These are phyloP conservation scores for Solanum virginianum DNA, from an alignment of 257 asterid species.

Conservation along the genomic window DNA sequence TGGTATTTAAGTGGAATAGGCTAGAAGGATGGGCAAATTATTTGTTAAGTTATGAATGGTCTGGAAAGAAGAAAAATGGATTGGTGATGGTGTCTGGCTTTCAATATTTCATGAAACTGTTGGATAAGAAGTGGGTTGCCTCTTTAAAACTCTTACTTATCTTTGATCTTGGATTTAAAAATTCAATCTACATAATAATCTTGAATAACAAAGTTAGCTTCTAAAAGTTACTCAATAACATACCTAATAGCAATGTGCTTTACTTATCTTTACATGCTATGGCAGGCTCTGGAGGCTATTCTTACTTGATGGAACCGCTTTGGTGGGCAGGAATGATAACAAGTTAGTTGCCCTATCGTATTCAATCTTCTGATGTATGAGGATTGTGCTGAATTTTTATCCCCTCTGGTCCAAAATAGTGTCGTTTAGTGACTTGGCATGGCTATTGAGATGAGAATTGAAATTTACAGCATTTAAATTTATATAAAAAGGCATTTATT, in stretches of 20 bases:
- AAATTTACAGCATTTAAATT: not conserved
- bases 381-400: not conserved
- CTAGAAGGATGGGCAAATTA: not conserved
- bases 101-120: not conserved
- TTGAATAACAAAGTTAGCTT: not conserved
- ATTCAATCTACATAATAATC: not conserved
- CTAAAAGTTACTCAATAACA: not conserved
- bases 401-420: not conserved
- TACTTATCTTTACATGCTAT: not conserved
- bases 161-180: not conserved
- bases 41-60: not conserved
- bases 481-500: not conserved
- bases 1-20: not conserved
- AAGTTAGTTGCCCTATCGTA: conserved; percentile 29
- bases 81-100: not conserved
- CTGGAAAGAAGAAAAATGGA: not conserved
- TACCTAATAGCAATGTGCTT: not conserved
- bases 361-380: not conserved
- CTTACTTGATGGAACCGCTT: conserved; percentile 69
- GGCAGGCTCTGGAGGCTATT: conserved; percentile 79
- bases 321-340: conserved; percentile 94
- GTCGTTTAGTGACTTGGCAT: not conserved
- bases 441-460: not conserved
- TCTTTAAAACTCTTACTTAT: not conserved
- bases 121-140: not conserved